Conservation (phyloP, 352 stramenopile species). For the Phytopythium aichiense region DNA sequence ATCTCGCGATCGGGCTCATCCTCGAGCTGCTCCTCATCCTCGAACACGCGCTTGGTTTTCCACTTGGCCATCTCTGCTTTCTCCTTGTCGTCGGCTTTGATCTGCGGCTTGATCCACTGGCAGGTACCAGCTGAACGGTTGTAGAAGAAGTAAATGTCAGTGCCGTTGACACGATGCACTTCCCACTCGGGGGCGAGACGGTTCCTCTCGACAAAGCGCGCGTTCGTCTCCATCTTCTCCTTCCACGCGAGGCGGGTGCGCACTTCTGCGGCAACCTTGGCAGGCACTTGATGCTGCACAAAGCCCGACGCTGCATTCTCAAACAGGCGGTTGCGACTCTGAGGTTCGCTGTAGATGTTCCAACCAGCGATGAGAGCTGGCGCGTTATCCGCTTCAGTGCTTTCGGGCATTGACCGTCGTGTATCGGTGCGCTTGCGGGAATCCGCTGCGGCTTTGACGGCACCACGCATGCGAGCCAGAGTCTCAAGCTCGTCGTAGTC, state of each 20-base stretch:
- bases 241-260: slow-evolving; percentile 49
- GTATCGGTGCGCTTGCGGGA: not conserved
- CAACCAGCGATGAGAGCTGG: slow-evolving; percentile 24
- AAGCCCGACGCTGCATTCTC: slow-evolving; percentile 57
- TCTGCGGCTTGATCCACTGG: slow-evolving; percentile 40
- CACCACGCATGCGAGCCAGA: slow-evolving; percentile 27
- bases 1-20: slow-evolving; percentile 44
- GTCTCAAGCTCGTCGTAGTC: slow-evolving; percentile 62
- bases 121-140: slow-evolving; percentile 44
- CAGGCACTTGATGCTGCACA: slow-evolving; percentile 56
- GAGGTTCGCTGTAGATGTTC: slow-evolving; percentile 48
- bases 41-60: slow-evolving; percentile 56
- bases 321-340: slow-evolving; percentile 60
- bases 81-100: slow-evolving; percentile 13
- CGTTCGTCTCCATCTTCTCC: slow-evolving; percentile 43
- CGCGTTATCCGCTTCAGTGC: slow-evolving; percentile 6
- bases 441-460: slow-evolving; percentile 24
- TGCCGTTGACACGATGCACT: slow-evolving; percentile 45
- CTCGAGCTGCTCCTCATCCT: slow-evolving; percentile 35
- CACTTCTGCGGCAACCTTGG: slow-evolving; percentile 28
- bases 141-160: slow-evolving; percentile 75
- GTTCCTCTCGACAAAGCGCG: slow-evolving; percentile 56
- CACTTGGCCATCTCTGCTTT: slow-evolving; percentile 33
- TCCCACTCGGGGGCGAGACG: slow-evolving; percentile 48
- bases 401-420: not conserved